phyloP scores from a whole-genome alignment of 257 asterid genomes.

The Gardenia jasminoides region DNA sequence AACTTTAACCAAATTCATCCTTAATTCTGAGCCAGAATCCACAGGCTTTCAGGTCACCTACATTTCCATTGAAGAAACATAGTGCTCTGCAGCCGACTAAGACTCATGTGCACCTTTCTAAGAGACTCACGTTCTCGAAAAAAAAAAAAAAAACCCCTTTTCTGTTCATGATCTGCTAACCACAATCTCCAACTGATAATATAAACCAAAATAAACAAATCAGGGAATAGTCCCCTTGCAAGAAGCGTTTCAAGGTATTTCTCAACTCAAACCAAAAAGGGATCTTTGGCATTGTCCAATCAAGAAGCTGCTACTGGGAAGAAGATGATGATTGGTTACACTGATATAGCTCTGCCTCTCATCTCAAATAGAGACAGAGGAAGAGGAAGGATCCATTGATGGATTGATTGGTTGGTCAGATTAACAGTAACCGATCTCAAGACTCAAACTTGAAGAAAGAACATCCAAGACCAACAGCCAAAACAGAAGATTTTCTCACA shows the following conservation, averaged over 20 bases:
- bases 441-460: slow-evolving; percentile 14
- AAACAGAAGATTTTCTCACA: slow-evolving; percentile 1
- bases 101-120: background rate
- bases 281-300: slow-evolving; percentile 23
- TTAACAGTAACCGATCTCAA: slow-evolving; percentile 10
- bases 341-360: background rate
- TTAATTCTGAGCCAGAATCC: background rate
- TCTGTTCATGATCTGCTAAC: slow-evolving; percentile 10
- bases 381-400: background rate
- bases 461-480: slow-evolving; percentile 1
- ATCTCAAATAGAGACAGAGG: background rate
- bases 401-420: background rate
- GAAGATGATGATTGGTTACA: background rate
- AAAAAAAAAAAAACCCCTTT: too few relatives aligned
- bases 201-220: slow-evolving; percentile 1
- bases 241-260: background rate
- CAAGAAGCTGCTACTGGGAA: slow-evolving; percentile 10
- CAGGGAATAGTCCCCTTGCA: background rate
- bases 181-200: slow-evolving; percentile 10
- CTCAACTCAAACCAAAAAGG: background rate
- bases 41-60: background rate
- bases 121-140: background rate
- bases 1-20: slow-evolving; percentile 10
- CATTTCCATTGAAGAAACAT: background rate
- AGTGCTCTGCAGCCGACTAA: slow-evolving; percentile 3